Percentiles rank a stretch among this genome's conserved stretches.
These are phyloP conservation scores for Pythium monospermum DNA, from an alignment of 352 stramenopile genomes.

Conservation along the genomic window DNA sequence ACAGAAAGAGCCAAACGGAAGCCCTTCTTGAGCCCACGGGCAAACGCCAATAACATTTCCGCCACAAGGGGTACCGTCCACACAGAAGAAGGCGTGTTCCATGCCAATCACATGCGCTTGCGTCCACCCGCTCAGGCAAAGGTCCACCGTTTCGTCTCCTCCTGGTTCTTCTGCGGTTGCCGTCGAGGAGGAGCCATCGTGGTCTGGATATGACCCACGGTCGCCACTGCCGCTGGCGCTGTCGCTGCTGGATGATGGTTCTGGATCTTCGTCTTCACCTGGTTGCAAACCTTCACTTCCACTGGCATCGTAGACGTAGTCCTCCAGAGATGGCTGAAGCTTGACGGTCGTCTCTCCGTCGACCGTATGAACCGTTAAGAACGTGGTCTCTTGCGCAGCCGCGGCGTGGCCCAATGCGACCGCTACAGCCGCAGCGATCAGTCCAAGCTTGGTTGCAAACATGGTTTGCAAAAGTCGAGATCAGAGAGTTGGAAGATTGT, in stretches of 20 bases:
- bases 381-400: not conserved
- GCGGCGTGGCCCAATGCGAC: conserved; percentile 4
- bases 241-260: too few relatives aligned
- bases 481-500: not conserved
- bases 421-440: conserved; percentile 21
- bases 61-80: conserved; percentile 6
- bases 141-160: not conserved
- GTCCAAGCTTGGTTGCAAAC: conserved; percentile 24
- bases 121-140: not conserved
- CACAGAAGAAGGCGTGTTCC: conserved; percentile 16
- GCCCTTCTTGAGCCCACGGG: not conserved
- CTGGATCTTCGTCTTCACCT: too few relatives aligned
- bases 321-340: too few relatives aligned
- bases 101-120: conserved; percentile 13
- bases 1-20: not conserved
- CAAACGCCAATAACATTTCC: not conserved
- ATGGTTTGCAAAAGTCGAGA: conserved; percentile 4
- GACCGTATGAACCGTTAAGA: conserved; percentile 9
- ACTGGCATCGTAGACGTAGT: too few relatives aligned
- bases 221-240: too few relatives aligned
- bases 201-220: too few relatives aligned
- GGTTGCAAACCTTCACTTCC: too few relatives aligned
- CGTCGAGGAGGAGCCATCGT: too few relatives aligned
- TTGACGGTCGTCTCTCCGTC: not conserved
- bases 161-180: not conserved